Conservation (phyloP, 768 basidiomycete species). For the Trametopsis cervina region DNA sequence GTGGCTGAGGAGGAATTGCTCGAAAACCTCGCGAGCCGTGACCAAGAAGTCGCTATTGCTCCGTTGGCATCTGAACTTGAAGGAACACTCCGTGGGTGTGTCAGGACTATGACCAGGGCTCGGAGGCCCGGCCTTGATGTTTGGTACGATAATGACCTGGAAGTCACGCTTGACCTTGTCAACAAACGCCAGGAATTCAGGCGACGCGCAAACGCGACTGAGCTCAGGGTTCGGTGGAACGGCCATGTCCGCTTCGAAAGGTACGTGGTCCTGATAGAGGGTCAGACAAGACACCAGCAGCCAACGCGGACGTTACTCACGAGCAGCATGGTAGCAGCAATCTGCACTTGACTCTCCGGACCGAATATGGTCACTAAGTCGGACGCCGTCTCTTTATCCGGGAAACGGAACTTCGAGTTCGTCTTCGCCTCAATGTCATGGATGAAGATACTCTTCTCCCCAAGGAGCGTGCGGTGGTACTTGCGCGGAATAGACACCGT, state of each 20-base stretch:
- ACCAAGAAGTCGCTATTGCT: conserved; percentile 92
- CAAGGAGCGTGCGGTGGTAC: conserved; percentile 91
- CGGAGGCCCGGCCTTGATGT: conserved; percentile 47
- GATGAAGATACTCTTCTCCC: conserved; percentile 96
- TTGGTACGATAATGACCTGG: conserved; percentile 84
- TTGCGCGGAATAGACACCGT: conserved; percentile 89
- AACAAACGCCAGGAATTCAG: conserved; percentile 82
- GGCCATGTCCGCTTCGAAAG: conserved; percentile 92
- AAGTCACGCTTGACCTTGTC: conserved; percentile 92
- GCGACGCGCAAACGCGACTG: conserved; percentile 60
- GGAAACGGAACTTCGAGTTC: conserved; percentile 87
- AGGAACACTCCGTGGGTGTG: conserved; percentile 70
- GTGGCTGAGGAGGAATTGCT: conserved; percentile 82
- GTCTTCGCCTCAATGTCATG: conserved; percentile 97
- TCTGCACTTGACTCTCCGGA: conserved; percentile 94
- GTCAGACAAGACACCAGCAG: background rate
- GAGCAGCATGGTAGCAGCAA: conserved; percentile 92
- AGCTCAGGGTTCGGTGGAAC: conserved; percentile 82
- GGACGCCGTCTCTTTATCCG: conserved; percentile 89
- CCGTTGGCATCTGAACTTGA: conserved; percentile 94
- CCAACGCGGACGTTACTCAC: conserved; percentile 37
- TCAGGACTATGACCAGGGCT: conserved; percentile 49
- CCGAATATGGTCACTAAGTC: conserved; percentile 96
- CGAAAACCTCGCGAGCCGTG: conserved; percentile 86
- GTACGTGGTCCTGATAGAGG: conserved; percentile 78